Conservation (phyloP, 2,329 filamentous ascomycete genomes). For the Tympanopsis confertula region DNA sequence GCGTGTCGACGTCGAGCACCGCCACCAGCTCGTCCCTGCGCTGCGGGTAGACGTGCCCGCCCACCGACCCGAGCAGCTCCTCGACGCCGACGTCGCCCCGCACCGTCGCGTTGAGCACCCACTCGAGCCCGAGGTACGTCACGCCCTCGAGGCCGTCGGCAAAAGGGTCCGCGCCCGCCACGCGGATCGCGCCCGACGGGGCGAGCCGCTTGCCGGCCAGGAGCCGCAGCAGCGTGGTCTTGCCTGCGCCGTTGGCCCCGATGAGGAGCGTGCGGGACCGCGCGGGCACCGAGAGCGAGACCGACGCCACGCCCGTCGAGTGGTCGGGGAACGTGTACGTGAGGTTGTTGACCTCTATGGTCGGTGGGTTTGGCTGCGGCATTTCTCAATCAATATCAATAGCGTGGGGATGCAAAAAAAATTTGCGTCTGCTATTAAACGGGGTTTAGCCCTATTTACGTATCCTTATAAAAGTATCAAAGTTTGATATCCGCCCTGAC, state of each 20-base stretch:
- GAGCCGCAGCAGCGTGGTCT: conserved; percentile 89
- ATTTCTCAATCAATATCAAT: too few relatives aligned
- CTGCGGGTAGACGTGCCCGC: conserved; percentile 70
- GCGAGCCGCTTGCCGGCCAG: conserved; percentile 91
- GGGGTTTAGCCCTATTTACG: too few relatives aligned
- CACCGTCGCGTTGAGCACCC: conserved; percentile 95
- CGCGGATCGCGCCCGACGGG: conserved; percentile 59
- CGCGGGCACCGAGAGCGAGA: conserved; percentile 67
- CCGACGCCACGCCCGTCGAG: conserved; percentile 62
- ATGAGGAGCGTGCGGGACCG: conserved; percentile 84
- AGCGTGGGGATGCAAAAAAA: too few relatives aligned
- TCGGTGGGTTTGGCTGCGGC: conserved; percentile 37
- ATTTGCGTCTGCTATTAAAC: too few relatives aligned
- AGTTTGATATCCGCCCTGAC: too few relatives aligned
- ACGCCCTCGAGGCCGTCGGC: conserved; percentile 81
- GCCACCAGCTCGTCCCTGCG: conserved; percentile 76
- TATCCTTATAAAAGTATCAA: too few relatives aligned
- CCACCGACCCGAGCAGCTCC: conserved; percentile 74
- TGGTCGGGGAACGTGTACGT: conserved; percentile 85
- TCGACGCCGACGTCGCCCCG: conserved; percentile 86
- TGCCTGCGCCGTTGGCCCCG: conserved; percentile 92
- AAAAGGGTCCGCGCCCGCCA: conserved; percentile 84
- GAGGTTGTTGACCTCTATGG: conserved; percentile 64
- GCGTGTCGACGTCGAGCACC: conserved; percentile 82
- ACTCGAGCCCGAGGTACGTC: conserved; percentile 93